A percentile compares a stretch with the other conserved stretches of the same genome.
Conservation (phyloP, 164 flowering plant genomes). For the Brasenia schreberi region DNA sequence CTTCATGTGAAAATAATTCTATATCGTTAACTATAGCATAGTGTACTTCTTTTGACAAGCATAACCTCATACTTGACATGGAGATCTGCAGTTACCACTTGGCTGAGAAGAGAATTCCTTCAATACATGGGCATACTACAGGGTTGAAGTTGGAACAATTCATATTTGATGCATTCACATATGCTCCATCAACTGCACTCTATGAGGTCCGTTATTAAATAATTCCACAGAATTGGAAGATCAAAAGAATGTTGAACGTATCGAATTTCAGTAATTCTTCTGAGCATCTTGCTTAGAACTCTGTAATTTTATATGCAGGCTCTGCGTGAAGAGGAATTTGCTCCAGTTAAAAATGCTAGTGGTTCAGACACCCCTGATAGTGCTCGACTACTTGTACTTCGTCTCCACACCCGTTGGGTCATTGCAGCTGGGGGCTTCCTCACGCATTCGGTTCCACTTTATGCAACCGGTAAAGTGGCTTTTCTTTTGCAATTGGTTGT, state of each 20-base stretch:
- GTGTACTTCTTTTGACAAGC: too few relatives aligned
- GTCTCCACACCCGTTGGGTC: constrained; percentile 94
- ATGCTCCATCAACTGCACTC: constrained; percentile 83
- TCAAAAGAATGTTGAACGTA: not conserved
- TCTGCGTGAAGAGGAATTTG: constrained; percentile 90
- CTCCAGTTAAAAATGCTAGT: constrained; percentile 95
- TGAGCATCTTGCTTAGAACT: not conserved
- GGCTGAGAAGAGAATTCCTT: constrained; percentile 92
- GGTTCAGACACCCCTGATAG: constrained; percentile 96
- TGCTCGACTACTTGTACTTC: constrained; percentile 78
- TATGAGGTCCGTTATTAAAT: constrained; percentile 48
- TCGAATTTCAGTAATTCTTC: not conserved
- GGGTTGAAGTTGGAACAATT: constrained; percentile 91
- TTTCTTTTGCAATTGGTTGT: not conserved
- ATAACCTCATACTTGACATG: not conserved
- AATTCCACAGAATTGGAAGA: not conserved
- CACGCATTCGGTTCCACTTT: constrained; percentile 91
- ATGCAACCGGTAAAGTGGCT: constrained; percentile 53
- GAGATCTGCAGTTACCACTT: constrained; percentile 63
- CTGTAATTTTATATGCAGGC: constrained; percentile 23
- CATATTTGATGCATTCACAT: constrained; percentile 86
- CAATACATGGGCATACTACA: constrained; percentile 54
- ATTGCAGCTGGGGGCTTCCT: constrained; percentile 94
- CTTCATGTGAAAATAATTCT: too few relatives aligned
- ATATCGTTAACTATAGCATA: too few relatives aligned